Evolutionary conservation across 2,329 filamentous ascomycete species (phyloP).

Genomic region (Cryphonectria carpinicola): DNA sequence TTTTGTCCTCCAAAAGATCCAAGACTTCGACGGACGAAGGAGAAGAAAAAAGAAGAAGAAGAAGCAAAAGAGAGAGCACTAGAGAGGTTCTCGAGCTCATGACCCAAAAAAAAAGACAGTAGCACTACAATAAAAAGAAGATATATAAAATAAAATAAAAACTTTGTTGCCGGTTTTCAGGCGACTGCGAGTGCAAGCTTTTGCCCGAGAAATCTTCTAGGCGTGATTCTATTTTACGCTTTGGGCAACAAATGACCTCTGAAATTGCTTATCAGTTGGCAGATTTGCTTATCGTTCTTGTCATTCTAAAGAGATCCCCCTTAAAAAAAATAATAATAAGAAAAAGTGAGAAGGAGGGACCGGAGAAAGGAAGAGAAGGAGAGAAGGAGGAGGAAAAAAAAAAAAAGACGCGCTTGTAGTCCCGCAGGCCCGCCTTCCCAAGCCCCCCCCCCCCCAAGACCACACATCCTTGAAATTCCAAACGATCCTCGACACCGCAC

Average conservation of each 20-base stretch:
- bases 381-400: background rate
- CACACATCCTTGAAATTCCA: slow-evolving; percentile 21
- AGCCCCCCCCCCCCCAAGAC: slow-evolving; percentile 9
- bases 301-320: background rate
- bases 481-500: slow-evolving; percentile 1
- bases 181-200: background rate
- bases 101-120: background rate
- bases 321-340: no score
- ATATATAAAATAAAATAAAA: background rate
- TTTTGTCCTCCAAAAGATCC: background rate
- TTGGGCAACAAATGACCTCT: background rate
- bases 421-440: slow-evolving; percentile 1
- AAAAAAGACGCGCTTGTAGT: slow-evolving; percentile 27
- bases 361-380: background rate
- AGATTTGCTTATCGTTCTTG: slow-evolving; percentile 1
- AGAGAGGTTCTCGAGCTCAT: background rate
- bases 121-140: no score
- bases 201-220: background rate
- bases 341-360: background rate
- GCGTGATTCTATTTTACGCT: background rate
- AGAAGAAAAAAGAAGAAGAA: background rate
- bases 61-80: background rate
- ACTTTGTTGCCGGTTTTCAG: background rate
- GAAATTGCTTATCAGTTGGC: background rate
- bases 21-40: background rate